Evolutionary conservation across 495 filamentous ascomycete genomes (phyloP).

Genomic region (Aspergillus homomorphus): DNA sequence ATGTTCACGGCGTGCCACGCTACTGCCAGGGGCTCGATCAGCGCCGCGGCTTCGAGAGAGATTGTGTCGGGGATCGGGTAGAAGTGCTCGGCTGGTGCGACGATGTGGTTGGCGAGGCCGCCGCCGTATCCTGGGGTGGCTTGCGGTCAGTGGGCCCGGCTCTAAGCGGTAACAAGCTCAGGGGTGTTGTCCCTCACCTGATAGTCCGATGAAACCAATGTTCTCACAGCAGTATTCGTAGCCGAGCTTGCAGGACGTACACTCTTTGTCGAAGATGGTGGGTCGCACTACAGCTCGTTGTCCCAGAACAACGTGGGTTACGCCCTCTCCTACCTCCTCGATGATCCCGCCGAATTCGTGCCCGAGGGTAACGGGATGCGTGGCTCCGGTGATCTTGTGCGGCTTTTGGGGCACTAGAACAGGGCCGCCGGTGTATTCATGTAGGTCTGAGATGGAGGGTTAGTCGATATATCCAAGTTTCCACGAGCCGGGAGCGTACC

Average conservation of each 20-base stretch:
- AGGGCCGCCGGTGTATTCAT: slow-evolving; percentile 39
- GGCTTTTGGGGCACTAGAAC: slow-evolving; percentile 49
- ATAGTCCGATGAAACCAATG: slow-evolving; percentile 59
- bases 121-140: slow-evolving; percentile 26
- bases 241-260: slow-evolving; percentile 49
- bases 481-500: too few relatives aligned
- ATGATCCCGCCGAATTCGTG: slow-evolving; percentile 60
- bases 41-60: slow-evolving; percentile 34
- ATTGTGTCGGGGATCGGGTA: slow-evolving; percentile 22
- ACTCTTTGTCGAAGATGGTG: slow-evolving; percentile 58
- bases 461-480: too few relatives aligned
- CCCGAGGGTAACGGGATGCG: slow-evolving; percentile 54
- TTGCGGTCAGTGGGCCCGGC: not conserved
- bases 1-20: slow-evolving; percentile 64
- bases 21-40: slow-evolving; percentile 61
- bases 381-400: slow-evolving; percentile 54
- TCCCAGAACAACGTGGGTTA: slow-evolving; percentile 48
- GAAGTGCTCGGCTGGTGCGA: slow-evolving; percentile 30
- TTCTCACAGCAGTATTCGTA: slow-evolving; percentile 57
- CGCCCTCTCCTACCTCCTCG: slow-evolving; percentile 54
- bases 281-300: slow-evolving; percentile 56
- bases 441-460: slow-evolving; percentile 6
- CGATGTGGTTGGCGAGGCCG: slow-evolving; percentile 25
- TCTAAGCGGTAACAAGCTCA: not conserved
- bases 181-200: slow-evolving; percentile 27